Evolutionary conservation across 2,329 filamentous ascomycete species (phyloP), one percentile per base, ranked within the genome.

Genomic region (Tolypocladium capitatum): DNA sequence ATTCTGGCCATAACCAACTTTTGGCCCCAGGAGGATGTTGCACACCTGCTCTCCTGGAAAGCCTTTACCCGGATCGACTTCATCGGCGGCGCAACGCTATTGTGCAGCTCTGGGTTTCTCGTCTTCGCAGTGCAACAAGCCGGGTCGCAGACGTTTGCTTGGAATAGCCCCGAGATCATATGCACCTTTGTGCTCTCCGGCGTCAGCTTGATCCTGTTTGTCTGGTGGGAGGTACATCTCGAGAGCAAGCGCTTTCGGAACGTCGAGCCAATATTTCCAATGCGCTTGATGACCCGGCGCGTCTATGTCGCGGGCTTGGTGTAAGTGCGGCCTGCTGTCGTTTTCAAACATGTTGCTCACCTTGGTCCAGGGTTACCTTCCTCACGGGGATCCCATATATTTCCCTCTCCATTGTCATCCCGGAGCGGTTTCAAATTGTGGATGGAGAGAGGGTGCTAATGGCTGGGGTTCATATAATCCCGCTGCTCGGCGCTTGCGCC

Each of bases 391-490:
- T 76, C 46, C 67, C 73, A 0, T 81, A 80, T 51, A 72, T 82
- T 21, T 66, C 74, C 5, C 67, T 80, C n/a, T 71, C 76, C 13
- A 72, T 81, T 48, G 69, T 73, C 31, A 68, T 83, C 5, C 78
- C 79, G 1, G 75, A 82, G 52, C 66, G 76, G 7, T 77, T 80
- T 45, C 78, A 82, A 51, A 73, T 81, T 34, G 71, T 80, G 46
- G 74, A 80, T 51, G 65, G 64, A 6, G 69, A 79, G 44, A 69
- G 62, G 31, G 68, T 74, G 0, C 65, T 81, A 24, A 68, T 69
- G 55, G 75, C 78, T 0, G 77, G 78, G 5, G 58, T 81, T 4
- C 73, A 78, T 41, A 66, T 81, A 6, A 63, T 82, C 14, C 78
- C 79, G 0, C 68, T 82, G 63, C 69, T 81, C 1, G 74, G 72